These are phyloP conservation scores for Lactarius evosmus DNA, from an alignment of 768 basidiomycete species.

Conservation along the genomic window DNA sequence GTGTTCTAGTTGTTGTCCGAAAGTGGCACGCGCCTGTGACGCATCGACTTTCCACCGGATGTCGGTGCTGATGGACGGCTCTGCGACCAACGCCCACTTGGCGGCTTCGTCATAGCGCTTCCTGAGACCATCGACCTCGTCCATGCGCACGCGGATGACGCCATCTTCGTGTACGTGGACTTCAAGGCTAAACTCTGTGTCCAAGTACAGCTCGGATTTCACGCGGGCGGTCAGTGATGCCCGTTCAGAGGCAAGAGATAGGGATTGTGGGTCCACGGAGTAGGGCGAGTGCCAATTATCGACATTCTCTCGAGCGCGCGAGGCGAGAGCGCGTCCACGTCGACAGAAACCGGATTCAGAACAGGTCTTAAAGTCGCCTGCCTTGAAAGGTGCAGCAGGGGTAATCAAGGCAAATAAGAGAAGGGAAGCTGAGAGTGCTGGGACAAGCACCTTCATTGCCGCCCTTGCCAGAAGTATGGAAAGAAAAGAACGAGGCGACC, in stretches of 20 bases:
- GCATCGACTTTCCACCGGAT: constrained; percentile 66
- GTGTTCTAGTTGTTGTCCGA: constrained; percentile 59
- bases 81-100: constrained; percentile 77
- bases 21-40: constrained; percentile 59
- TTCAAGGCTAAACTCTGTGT: constrained; percentile 77
- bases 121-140: constrained; percentile 73
- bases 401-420: constrained; percentile 36
- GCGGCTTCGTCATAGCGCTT: constrained; percentile 92
- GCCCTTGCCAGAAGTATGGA: constrained; percentile 1
- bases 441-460: constrained; percentile 26
- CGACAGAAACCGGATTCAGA: constrained; percentile 94
- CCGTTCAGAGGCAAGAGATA: constrained; percentile 49
- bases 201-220: constrained; percentile 77
- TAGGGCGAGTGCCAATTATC: constrained; percentile 84
- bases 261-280: constrained; percentile 57
- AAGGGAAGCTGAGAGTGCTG: constrained; percentile 26
- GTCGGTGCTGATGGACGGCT: constrained; percentile 60
- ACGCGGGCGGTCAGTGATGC: constrained; percentile 73
- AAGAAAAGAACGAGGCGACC: neutral
- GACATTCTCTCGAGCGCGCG: constrained; percentile 57
- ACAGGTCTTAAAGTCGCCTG: constrained; percentile 91
- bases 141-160: constrained; percentile 88
- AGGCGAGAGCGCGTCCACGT: constrained; percentile 79
- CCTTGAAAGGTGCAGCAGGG: constrained; percentile 57
- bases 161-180: constrained; percentile 85